phyloP scores from a whole-genome alignment of 352 stramenopile species.

The Plasmopara viticola region DNA sequence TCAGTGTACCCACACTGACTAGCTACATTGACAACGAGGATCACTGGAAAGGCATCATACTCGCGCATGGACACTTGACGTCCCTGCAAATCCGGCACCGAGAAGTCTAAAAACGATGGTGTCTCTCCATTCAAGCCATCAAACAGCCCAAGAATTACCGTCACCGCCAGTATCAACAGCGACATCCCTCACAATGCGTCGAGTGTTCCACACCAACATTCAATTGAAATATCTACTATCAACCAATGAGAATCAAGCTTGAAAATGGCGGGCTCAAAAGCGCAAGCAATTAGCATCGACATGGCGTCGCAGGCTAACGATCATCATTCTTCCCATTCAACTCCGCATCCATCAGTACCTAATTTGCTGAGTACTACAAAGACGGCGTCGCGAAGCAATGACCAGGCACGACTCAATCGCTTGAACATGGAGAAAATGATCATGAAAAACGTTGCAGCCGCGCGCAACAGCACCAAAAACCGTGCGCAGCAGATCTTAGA shows the following conservation, averaged over 20 bases:
- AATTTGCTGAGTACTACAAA: slow-evolving; percentile 12
- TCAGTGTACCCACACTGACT: slow-evolving; percentile 78
- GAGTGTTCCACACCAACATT: no score
- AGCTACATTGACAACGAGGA: slow-evolving; percentile 80
- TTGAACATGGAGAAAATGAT: slow-evolving; percentile 86
- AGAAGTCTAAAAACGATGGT: slow-evolving; percentile 52
- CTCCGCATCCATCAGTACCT: slow-evolving; percentile 2
- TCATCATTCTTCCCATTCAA: slow-evolving; percentile 14
- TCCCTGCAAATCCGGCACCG: slow-evolving; percentile 42
- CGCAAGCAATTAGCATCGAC: not conserved
- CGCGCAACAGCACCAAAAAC: slow-evolving; percentile 60
- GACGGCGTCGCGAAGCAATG: slow-evolving; percentile 16
- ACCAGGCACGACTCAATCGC: slow-evolving; percentile 52
- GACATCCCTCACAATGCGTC: not conserved
- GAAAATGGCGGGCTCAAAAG: slow-evolving; percentile 3
- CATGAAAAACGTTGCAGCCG: slow-evolving; percentile 67
- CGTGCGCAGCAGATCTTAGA: slow-evolving; percentile 64
- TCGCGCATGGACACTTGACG: slow-evolving; percentile 37
- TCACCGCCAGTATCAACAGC: slow-evolving; percentile 13
- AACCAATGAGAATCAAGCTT: no score
- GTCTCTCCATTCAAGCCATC: slow-evolving; percentile 3
- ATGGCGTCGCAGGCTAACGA: slow-evolving; percentile 19
- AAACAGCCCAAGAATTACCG: slow-evolving; percentile 5
- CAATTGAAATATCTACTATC: no score
- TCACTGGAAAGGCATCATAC: slow-evolving; percentile 51